phyloP scores from a whole-genome alignment of 768 basidiomycete species.

The Xanthoconium stramineum region DNA sequence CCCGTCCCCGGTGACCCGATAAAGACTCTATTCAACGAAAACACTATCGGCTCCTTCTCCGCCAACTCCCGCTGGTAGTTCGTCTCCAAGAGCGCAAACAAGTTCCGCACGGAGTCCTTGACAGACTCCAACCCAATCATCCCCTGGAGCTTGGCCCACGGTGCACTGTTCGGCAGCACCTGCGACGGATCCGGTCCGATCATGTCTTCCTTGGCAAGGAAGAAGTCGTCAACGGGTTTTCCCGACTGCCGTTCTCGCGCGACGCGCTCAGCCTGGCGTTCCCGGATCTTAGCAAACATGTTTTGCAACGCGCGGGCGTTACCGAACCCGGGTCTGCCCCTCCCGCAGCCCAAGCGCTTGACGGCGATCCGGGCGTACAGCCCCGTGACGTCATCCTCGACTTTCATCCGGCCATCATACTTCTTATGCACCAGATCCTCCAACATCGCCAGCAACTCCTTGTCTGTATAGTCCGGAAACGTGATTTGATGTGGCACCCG shows the following conservation, averaged over 20 bases:
- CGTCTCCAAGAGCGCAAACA: constrained; percentile 45
- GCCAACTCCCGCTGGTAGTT: constrained; percentile 61
- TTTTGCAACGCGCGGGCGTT: constrained; percentile 65
- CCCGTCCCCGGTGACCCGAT: constrained; percentile 70
- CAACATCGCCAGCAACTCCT: constrained; percentile 55
- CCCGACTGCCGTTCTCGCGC: constrained; percentile 41
- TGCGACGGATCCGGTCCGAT: constrained; percentile 63
- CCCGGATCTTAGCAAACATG: constrained; percentile 43
- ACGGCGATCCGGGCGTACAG: constrained; percentile 56
- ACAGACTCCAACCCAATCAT: constrained; percentile 57
- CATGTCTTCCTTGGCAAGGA: constrained; percentile 51
- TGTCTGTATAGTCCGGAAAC: constrained; percentile 62
- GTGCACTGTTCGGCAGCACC: constrained; percentile 42
- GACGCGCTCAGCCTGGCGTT: constrained; percentile 54
- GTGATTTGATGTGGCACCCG: constrained; percentile 60
- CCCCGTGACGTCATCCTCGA: constrained; percentile 55
- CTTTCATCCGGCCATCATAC: constrained; percentile 49
- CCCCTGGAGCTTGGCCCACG: constrained; percentile 51
- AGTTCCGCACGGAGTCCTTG: constrained; percentile 51
- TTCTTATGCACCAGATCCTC: constrained; percentile 43
- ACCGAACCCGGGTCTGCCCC: constrained; percentile 60
- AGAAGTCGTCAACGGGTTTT: constrained; percentile 45
- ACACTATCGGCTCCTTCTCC: constrained; percentile 49
- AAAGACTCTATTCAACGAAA: constrained; percentile 65
- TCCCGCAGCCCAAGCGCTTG: constrained; percentile 58